Conservation (phyloP, 768 basidiomycete genomes). For the Cystoderma amianthinum region DNA sequence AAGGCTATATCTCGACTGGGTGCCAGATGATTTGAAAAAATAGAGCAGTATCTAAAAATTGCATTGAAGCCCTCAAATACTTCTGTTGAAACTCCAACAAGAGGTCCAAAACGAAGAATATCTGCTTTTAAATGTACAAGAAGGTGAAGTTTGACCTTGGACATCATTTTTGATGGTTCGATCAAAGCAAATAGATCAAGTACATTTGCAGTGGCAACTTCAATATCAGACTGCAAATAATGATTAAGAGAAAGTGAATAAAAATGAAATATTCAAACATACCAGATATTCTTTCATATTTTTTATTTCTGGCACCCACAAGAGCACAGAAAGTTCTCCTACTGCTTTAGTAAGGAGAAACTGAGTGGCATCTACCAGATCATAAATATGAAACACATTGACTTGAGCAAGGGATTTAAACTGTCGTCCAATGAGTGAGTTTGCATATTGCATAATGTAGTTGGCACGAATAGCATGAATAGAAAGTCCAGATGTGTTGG, state of each 20-base stretch:
- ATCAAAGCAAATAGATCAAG: constrained; percentile 12
- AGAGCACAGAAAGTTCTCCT: constrained; percentile 18
- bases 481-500: constrained; percentile 16
- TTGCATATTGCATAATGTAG: constrained; percentile 25
- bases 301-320: constrained; percentile 23
- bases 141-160: constrained; percentile 25
- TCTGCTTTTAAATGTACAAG: constrained; percentile 20
- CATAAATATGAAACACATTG: constrained; percentile 18
- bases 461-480: constrained; percentile 14
- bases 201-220: constrained; percentile 11
- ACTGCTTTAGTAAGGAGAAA: constrained; percentile 21
- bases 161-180: constrained; percentile 16
- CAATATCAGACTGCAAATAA: constrained; percentile 8
- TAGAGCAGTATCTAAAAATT: constrained; percentile 25
- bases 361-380: constrained; percentile 8
- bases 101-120: constrained; percentile 23
- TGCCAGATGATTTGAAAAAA: constrained; percentile 26
- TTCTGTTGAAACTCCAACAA: constrained; percentile 25
- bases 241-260: not conserved
- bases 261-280: not conserved
- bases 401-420: constrained; percentile 24
- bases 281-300: constrained; percentile 5
- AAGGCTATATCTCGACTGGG: constrained; percentile 26
- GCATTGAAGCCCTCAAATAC: constrained; percentile 30
- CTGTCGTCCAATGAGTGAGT: constrained; percentile 27